Evolutionary conservation across 441 rosid genomes (phyloP), one percentile per base, ranked within the genome.

Genomic region (Gossypium lobatum): DNA sequence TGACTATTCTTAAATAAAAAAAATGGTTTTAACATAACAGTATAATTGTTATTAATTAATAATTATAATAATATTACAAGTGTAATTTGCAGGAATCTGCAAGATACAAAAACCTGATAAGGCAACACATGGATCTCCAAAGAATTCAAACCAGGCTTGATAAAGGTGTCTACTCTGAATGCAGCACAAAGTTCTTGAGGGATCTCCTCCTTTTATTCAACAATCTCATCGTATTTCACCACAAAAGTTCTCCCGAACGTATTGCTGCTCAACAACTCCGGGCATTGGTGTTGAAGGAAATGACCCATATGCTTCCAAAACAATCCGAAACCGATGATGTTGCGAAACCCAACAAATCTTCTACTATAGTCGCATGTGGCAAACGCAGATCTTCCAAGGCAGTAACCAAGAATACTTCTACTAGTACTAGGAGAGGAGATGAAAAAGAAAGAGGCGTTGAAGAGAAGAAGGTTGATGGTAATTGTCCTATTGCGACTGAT

Each of bases 131-230:
- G 2, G 88, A 86, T 66, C 80, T 86, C 28, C 74, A 74, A 64
- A 80, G 71, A 6, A 74, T 86, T 31, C 80, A 80, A 78, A 75
- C 71, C 16, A 80, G 88, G 79, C 85, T 84, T 42, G 75, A 80
- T 26, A 77, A 74, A 73, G 88, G 89, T 21, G 59, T 70, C 20
- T 84, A 86, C 71, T 74, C 86, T 6, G 53, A 75, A 1, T 78
- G 78, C 70, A 13, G 71, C 60, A 77, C 62, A 1, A 76, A 67
- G 55, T 84, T 84, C 76, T 82, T 75, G 52, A 71, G 85, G 64
- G 89, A 84, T 66, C 84, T 84, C 34, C 83, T 86, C 14, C 80
- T 87, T 64, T 62, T 85, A 7, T 77, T 87, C 81, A 87, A 82
- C 77, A 87, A 87, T 53, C 76, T 77, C 11, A 62, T 79, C 2